Base-by-base conservation (phyloP, 139 green algal genomes). In the Ostreobium quekettii region DNA sequence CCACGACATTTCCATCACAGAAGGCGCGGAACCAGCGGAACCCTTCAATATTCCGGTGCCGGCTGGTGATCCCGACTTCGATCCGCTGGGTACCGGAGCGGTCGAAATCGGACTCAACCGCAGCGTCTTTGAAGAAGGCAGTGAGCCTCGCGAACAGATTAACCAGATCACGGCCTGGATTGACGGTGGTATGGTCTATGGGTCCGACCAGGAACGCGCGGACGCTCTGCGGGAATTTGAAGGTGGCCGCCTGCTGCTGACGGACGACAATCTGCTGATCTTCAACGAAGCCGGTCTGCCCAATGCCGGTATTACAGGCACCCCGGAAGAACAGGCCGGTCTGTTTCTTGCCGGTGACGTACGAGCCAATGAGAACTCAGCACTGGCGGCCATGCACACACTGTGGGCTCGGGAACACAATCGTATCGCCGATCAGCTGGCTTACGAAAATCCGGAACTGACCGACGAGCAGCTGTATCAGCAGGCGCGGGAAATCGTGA, bases 141-240 rank as follows among this genome's bases (percentile, higher is more conserved):
- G n/a, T n/a, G n/a, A n/a, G n/a, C n/a, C n/a, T n/a, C n/a, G n/a
- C n/a, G n/a, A n/a, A 11, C 61, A 68, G 61, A 29, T 72, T 33
- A 77, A 74, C 60, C 36, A 31, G 1, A 69, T 77, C 36, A 77
- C 74, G 3, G 33, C 49, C 15, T 80, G 72, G 26, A 5, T 80
- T 6, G 74, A 80, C 47, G 74, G 69, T 0, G 68, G 65, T 0
- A 30, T 73, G 59, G 59, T 66, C 5, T 66, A 66, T 47, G 32
- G 59, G n/a, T 22, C 28, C 7, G 59, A 66, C 29, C 59, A 6
- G 46, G 59, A 48, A 8, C 8, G 59, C 7, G 30, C 28, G 47
- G 47, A 66, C 32, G 59, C 59, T 28, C 30, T 66, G 28, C 11
- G 59, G 19, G 30, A 11, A n/a, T 66, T 47, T 33, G 24, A 8